phyloP scores from a whole-genome alignment of 331 rosid genomes.

The Erythrophleum ivorense region DNA sequence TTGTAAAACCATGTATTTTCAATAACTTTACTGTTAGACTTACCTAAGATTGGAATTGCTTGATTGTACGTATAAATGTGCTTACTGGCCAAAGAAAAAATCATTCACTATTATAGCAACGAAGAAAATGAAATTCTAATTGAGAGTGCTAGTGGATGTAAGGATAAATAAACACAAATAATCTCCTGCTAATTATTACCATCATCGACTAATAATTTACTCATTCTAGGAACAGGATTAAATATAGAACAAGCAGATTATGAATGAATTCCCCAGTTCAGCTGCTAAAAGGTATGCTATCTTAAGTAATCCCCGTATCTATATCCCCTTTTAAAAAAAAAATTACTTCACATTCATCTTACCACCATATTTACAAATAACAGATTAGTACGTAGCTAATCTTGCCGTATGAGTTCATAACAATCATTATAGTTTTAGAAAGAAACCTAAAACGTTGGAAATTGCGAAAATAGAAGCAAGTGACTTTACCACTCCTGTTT shows the following conservation, averaged over 20 bases:
- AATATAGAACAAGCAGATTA: no score
- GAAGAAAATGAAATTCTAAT: no score
- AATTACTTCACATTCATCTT: neutral
- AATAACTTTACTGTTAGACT: neutral
- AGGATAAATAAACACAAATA: no score
- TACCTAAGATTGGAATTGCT: no score
- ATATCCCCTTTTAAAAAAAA: neutral
- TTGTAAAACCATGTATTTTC: neutral
- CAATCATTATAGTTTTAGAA: neutral
- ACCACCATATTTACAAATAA: neutral
- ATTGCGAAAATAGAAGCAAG: neutral
- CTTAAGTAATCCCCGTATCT: neutral
- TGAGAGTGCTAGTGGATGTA: neutral
- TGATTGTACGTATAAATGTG: neutral
- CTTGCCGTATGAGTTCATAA: neutral
- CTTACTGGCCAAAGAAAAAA: no score
- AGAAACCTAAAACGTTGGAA: neutral
- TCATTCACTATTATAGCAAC: neutral
- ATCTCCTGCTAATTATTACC: neutral
- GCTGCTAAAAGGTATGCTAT: neutral
- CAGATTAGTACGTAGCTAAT: neutral
- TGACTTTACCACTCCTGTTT: constrained; percentile 16
- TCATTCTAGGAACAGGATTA: neutral
- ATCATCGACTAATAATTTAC: neutral
- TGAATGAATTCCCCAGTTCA: neutral